A percentile compares a stretch with the other conserved stretches of the same genome.
Conservation (phyloP, 257 asterid species). For the Jaltomata sinuosa region DNA sequence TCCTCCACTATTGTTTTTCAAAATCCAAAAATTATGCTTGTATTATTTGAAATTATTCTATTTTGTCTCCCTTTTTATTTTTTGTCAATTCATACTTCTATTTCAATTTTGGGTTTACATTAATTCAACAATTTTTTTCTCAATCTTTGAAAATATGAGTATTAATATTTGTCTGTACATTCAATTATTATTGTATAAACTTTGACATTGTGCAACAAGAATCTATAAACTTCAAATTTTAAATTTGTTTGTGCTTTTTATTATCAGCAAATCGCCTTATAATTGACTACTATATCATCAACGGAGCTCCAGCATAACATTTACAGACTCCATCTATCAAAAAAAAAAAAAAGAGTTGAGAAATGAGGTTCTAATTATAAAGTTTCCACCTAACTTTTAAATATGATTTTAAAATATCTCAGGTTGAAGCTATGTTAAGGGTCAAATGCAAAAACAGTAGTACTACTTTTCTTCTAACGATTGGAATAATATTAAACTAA, state of each 20-base stretch:
- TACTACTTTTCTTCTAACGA: neutral
- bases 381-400: neutral
- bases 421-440: neutral
- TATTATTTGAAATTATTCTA: neutral
- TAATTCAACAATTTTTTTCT: neutral
- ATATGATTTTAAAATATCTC: too few species aligned
- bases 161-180: neutral
- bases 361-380: too few species aligned
- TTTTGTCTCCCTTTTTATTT: neutral
- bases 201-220: too few species aligned
- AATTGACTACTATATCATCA: neutral
- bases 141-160: neutral
- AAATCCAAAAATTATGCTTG: neutral
- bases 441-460: neutral
- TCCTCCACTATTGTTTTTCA: neutral
- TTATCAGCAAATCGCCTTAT: neutral
- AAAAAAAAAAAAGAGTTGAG: too few species aligned
- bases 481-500: neutral
- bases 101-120: neutral
- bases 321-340: too few species aligned
- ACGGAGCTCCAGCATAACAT: too few species aligned
- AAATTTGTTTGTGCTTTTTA: neutral
- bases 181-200: neutral
- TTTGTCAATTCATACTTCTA: neutral
- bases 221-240: too few species aligned